Conservation (phyloP, 1,139 yeast species). For the Geotrichum klebahnii region DNA sequence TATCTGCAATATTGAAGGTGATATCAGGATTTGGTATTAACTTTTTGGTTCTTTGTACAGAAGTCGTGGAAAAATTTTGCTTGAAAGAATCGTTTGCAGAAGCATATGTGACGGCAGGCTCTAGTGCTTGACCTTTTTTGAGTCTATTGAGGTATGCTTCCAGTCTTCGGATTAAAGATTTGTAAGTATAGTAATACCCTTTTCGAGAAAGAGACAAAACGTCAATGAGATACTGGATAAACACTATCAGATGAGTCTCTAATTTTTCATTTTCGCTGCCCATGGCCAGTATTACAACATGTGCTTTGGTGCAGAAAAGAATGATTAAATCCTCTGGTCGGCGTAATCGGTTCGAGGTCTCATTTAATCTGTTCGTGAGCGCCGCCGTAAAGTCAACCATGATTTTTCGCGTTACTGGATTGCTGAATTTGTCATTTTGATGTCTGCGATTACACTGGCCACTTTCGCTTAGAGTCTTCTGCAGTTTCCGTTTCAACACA, state of each 20-base stretch:
- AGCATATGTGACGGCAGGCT: slow-evolving; percentile 5
- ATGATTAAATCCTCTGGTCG: slow-evolving; percentile 16
- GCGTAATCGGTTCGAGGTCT: slow-evolving; percentile 6
- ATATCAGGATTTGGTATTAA: slow-evolving; percentile 10
- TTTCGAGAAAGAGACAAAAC: slow-evolving; percentile 8
- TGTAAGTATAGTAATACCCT: slow-evolving; percentile 11
- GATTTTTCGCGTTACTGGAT: slow-evolving; percentile 7
- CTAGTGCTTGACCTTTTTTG: slow-evolving; percentile 4
- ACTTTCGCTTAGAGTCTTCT: background rate
- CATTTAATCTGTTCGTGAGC: slow-evolving; percentile 13
- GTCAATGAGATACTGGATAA: slow-evolving; percentile 12
- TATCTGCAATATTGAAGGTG: background rate
- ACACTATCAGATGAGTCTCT: slow-evolving; percentile 5
- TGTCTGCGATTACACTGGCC: background rate
- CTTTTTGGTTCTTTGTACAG: background rate
- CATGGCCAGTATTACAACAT: background rate
- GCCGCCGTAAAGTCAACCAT: background rate
- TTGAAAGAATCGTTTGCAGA: background rate
- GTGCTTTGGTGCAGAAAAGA: slow-evolving; percentile 11
- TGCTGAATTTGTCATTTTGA: background rate
- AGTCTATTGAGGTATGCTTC: slow-evolving; percentile 11
- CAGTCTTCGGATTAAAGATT: slow-evolving; percentile 12
- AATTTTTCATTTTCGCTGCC: slow-evolving; percentile 1
- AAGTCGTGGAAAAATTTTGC: background rate
- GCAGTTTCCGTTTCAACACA: background rate